A percentile compares a stretch with the other conserved stretches of the same genome.
Conservation (phyloP, 345 rosid genomes). For the Crucihimalaya himalaica region DNA sequence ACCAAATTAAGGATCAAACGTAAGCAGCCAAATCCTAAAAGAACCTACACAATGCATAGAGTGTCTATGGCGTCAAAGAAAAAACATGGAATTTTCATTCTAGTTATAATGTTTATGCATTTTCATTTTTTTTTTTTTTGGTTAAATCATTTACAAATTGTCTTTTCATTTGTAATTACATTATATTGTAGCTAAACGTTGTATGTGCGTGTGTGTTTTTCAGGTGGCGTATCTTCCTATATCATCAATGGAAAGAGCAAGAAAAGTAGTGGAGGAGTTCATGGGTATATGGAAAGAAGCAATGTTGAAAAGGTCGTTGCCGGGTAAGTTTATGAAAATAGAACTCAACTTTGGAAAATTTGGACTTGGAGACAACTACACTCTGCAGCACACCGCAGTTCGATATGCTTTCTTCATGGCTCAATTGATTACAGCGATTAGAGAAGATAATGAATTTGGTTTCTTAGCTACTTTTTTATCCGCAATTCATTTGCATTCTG, state of each 20-base stretch:
- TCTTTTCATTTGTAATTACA: not conserved
- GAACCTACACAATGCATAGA: conserved; percentile 80
- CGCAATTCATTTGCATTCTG: too few relatives aligned
- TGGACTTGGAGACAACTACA: conserved; percentile 66
- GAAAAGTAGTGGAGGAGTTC: conserved; percentile 72
- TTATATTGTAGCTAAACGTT: not conserved
- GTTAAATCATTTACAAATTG: not conserved
- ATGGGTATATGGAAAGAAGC: conserved; percentile 73
- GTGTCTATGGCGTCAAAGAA: conserved; percentile 72
- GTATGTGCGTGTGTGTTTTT: conserved; percentile 11
- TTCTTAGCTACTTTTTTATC: too few relatives aligned
- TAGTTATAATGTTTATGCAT: too few relatives aligned
- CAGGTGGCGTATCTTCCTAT: conserved; percentile 87
- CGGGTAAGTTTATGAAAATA: conserved; percentile 63
- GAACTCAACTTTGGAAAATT: conserved; percentile 66
- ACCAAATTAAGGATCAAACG: conserved; percentile 73
- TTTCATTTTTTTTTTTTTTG: too few relatives aligned
- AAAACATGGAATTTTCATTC: conserved; percentile 60
- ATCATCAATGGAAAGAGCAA: conserved; percentile 71
- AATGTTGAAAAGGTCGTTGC: conserved; percentile 61
- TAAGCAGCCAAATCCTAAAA: conserved; percentile 74
- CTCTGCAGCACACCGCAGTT: conserved; percentile 73
- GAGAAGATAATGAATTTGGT: too few relatives aligned
- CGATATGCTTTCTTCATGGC: conserved; percentile 75
- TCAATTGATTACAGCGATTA: conserved; percentile 49